These are phyloP conservation scores for Pythium biforme DNA, from an alignment of 352 stramenopile species.

Conservation along the genomic window DNA sequence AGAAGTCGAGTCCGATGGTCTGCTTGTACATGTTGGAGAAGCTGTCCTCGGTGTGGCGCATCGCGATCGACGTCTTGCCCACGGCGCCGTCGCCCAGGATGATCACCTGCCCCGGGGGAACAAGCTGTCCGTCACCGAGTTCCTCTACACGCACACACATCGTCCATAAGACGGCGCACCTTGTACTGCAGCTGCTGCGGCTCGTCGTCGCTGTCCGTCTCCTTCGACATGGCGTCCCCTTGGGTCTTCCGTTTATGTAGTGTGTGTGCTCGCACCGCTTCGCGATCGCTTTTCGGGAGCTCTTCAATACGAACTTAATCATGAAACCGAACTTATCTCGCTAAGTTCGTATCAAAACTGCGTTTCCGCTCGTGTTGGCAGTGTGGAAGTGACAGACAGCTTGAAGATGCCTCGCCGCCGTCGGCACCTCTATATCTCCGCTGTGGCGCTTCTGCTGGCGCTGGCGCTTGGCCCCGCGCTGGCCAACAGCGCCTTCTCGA, in stretches of 20 bases:
- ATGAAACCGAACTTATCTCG: background rate
- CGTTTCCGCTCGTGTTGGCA: background rate
- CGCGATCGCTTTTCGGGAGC: conserved; percentile 19
- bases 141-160: background rate
- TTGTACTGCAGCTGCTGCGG: conserved; percentile 88
- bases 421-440: background rate
- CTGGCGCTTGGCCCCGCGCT: background rate
- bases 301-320: conserved; percentile 28
- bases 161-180: conserved; percentile 23
- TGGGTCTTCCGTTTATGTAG: background rate
- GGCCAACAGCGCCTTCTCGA: conserved; percentile 8
- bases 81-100: conserved; percentile 93
- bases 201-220: conserved; percentile 82
- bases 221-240: conserved; percentile 61
- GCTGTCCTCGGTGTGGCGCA: conserved; percentile 89
- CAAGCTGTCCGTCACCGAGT: no score
- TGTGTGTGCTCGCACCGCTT: conserved; percentile 15
- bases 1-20: conserved; percentile 95
- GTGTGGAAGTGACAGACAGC: conserved; percentile 7
- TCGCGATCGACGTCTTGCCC: conserved; percentile 94
- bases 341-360: conserved; percentile 1
- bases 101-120: conserved; percentile 75
- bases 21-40: conserved; percentile 95
- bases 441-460: background rate
- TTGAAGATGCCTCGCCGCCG: conserved; percentile 20